Evolutionary conservation across 2,329 filamentous ascomycete genomes (phyloP), one percentile per base, ranked within the genome.

Genomic region (Drechslerella dactyloides): DNA sequence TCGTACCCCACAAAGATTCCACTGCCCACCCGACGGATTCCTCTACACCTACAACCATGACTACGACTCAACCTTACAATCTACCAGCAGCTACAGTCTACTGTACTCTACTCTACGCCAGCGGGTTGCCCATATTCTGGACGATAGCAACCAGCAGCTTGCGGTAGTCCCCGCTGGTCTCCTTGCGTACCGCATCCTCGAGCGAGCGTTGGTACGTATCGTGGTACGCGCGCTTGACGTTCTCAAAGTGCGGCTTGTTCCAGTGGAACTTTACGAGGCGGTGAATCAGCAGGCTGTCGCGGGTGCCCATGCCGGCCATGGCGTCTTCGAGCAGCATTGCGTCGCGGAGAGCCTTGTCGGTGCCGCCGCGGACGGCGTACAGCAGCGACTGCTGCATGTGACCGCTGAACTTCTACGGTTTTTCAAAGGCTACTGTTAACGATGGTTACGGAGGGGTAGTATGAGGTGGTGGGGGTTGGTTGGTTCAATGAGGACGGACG

Each of bases 311-410:
- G 0, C 93, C 93, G 0, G 86, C 84, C 93, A 97, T 97, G 15
- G 89, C 84, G 13, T 90, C 89, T 78, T 97, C 92, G 15, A 97
- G 83, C 2, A 91, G 82, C 17, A 85, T 82, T 0, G 93, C 94
- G 76, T 96, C 93, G 8, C 75, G 51, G 19, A 52, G 27, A 5
- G 75, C 58, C 51, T 75, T 76, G 74, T 91, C 88, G 83, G 90
- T 89, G 69, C 90, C 91, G 75, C 89, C 90, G 80, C 97, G 91
- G 4, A 85, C 82, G 1, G 90, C 93, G 10, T 96, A 91, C 23
- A 94, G 81, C 0, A 97, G 84, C 0, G 92, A 92, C 10, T 90
- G 85, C 78, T 93, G 84, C 92, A 97, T 97, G 78, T 97, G 93
- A 0, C 93, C 93, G 0, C 88, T 90, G 80, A 97, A 97, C 77